Conservation (phyloP, 805 yeast genomes). For the Zygosaccharomyces rouxii region DNA sequence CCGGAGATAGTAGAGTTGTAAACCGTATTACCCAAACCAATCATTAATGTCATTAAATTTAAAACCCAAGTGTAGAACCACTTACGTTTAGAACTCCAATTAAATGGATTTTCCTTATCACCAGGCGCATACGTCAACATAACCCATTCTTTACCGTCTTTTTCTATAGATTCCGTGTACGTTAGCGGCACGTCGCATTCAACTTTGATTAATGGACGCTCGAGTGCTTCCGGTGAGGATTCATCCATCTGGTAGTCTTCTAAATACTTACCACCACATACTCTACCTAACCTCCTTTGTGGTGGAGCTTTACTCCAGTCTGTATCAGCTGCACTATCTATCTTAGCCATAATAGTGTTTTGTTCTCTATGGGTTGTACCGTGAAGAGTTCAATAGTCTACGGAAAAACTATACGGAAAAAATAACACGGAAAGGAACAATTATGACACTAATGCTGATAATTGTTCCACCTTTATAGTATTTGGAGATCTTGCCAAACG, state of each 20-base stretch:
- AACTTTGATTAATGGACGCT: neutral
- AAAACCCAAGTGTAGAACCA: constrained; percentile 4
- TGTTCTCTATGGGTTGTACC: neutral
- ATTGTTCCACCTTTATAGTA: neutral
- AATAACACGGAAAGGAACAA: neutral
- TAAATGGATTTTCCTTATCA: constrained; percentile 1
- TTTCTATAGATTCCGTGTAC: constrained; percentile 1
- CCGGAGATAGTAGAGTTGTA: constrained; percentile 1
- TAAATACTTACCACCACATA: constrained; percentile 3
- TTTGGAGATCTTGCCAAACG: neutral
- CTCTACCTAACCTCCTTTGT: constrained; percentile 1
- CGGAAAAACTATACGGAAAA: neutral
- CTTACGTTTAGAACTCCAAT: constrained; percentile 1
- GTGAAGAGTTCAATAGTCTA: neutral
- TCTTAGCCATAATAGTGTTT: constrained; percentile 1
- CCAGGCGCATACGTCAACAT: constrained; percentile 1
- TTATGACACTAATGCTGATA: neutral
- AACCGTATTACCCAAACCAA: constrained; percentile 1
- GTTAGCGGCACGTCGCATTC: constrained; percentile 2
- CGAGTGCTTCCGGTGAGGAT: neutral
- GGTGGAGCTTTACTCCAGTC: constrained; percentile 2
- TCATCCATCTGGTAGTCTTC: neutral
- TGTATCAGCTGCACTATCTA: constrained; percentile 1
- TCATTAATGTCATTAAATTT: neutral
- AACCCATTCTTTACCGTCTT: constrained; percentile 4